Conservation (phyloP, 2,329 filamentous ascomycete genomes). For the Magnaporthiopsis poae region DNA sequence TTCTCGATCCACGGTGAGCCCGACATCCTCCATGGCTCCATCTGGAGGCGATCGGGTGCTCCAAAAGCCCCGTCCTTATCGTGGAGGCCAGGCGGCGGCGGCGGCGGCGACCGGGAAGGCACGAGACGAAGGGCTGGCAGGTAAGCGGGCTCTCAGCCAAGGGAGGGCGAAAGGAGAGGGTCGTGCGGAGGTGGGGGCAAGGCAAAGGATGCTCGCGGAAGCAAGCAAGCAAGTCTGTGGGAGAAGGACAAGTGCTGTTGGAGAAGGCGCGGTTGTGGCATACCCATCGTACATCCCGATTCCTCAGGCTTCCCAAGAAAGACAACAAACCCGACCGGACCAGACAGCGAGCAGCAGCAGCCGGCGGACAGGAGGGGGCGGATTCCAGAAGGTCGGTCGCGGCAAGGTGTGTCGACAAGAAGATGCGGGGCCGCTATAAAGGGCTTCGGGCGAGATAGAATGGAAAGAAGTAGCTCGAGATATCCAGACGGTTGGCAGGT, state of each 20-base stretch:
- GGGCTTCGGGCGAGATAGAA: background rate
- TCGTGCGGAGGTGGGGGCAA: background rate
- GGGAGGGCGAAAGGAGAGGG: background rate
- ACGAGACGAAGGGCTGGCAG: background rate
- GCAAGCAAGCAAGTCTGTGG: background rate
- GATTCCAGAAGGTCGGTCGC: background rate
- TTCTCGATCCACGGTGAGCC: background rate
- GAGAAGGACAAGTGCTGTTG: background rate
- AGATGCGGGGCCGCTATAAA: background rate
- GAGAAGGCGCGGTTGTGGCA: background rate
- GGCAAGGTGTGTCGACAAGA: background rate
- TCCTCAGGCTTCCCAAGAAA: background rate
- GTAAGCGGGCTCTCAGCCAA: background rate
- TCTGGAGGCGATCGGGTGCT: background rate
- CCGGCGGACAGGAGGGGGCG: background rate
- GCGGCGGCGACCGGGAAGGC: background rate
- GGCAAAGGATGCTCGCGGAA: background rate
- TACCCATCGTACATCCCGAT: background rate
- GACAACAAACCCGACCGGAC: background rate
- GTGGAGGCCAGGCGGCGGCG: background rate
- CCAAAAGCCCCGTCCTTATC: background rate
- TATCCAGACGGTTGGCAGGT: background rate
- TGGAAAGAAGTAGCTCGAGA: background rate
- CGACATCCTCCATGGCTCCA: background rate
- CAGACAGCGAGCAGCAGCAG: background rate